Evolutionary conservation across 2,329 filamentous ascomycete genomes (phyloP).

Genomic region (Ophiostoma piceae): DNA sequence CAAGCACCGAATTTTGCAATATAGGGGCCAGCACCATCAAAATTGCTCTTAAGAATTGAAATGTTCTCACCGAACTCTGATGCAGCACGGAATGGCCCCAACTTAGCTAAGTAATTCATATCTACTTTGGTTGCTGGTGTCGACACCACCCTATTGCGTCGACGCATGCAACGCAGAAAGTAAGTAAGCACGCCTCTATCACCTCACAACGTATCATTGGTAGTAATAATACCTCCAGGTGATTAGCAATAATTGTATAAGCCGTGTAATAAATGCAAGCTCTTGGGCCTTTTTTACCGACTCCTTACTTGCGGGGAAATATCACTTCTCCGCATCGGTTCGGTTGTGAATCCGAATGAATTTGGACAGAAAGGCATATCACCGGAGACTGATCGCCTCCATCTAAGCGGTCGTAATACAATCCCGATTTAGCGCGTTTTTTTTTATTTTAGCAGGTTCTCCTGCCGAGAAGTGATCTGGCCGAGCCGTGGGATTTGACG

Average conservation of each 20-base stretch:
- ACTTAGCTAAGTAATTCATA: too few species aligned
- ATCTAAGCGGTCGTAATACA: slow-evolving; percentile 8
- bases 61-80: too few species aligned
- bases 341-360: not conserved
- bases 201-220: not conserved
- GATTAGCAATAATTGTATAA: not conserved
- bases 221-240: not conserved
- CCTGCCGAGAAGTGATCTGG: not conserved
- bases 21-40: not conserved
- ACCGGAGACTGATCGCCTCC: slow-evolving; percentile 1
- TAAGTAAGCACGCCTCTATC: not conserved
- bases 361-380: not conserved
- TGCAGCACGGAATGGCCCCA: not conserved
- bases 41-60: not conserved
- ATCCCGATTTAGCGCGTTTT: not conserved
- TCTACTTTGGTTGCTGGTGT: not conserved
- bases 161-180: not conserved
- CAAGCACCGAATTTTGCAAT: not conserved
- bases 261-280: not conserved
- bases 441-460: not conserved
- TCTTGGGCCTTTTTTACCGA: not conserved
- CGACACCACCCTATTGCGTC: not conserved
- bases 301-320: slow-evolving; percentile 1
- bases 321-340: slow-evolving; percentile 4
- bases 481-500: not conserved